These are phyloP conservation scores for Hanseniaspora opuntiae DNA, from an alignment of 805 yeast species.

Conservation along the genomic window DNA sequence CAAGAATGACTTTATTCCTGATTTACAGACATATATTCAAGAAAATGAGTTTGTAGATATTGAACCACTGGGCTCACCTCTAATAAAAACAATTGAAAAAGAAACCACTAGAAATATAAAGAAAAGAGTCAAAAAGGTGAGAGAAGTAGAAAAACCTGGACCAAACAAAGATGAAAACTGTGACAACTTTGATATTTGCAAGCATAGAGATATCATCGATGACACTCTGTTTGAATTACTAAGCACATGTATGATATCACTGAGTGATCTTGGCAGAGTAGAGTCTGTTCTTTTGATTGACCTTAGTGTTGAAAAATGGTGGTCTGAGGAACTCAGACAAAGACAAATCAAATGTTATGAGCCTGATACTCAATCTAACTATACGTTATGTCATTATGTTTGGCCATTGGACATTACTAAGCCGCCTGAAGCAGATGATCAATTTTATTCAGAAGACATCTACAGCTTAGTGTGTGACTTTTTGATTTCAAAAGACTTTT, in stretches of 20 bases:
- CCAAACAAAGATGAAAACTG: not conserved
- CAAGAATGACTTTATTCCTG: not conserved
- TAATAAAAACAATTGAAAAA: not conserved
- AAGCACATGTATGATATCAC: not conserved
- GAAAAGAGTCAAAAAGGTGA: not conserved
- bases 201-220: not conserved
- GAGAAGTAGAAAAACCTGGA: not conserved
- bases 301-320: constrained; percentile 40
- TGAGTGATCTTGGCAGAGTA: constrained; percentile 29
- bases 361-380: not conserved
- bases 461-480: not conserved
- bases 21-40: not conserved
- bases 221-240: not conserved
- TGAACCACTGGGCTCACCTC: not conserved
- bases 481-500: not conserved
- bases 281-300: constrained; percentile 33
- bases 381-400: not conserved
- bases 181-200: not conserved
- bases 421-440: not conserved
- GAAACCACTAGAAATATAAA: not conserved
- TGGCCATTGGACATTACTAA: not conserved
- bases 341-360: constrained; percentile 23
- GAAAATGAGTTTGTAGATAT: not conserved
- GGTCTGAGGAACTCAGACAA: constrained; percentile 39
- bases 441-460: not conserved